Evolutionary conservation across 306 rosid species (phyloP).

Genomic region (Geum urbanum): DNA sequence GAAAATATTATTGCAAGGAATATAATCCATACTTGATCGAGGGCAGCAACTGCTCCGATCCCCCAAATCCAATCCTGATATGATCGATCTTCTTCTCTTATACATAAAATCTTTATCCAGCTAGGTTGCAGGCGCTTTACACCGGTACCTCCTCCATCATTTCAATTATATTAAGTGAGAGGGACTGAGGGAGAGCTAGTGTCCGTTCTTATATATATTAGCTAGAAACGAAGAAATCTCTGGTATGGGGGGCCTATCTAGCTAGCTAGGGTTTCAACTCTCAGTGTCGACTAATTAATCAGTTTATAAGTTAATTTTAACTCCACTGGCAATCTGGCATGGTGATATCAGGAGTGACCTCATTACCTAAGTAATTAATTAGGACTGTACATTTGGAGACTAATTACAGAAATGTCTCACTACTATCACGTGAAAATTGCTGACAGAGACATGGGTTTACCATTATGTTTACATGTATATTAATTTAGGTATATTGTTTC

Average conservation of each 20-base stretch:
- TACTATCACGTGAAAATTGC: slow-evolving; percentile 6
- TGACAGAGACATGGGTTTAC: background rate
- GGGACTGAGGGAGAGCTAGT: background rate
- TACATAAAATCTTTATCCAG: background rate
- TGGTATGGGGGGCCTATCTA: background rate
- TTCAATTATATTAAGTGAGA: background rate
- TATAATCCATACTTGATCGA: slow-evolving; percentile 26
- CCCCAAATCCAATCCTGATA: background rate
- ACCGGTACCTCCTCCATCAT: background rate
- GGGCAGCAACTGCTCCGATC: no score
- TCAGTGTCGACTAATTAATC: background rate
- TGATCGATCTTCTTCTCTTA: background rate
- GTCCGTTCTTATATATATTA: no score
- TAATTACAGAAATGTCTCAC: background rate
- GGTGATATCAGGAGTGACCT: slow-evolving; percentile 27
- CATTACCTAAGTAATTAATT: background rate
- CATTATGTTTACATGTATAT: background rate
- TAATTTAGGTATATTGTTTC: no score
- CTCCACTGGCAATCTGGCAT: background rate
- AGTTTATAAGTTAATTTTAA: background rate
- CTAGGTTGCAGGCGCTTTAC: background rate
- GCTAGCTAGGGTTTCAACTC: slow-evolving; percentile 11
- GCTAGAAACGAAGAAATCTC: slow-evolving; percentile 3
- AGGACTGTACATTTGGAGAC: slow-evolving; percentile 29
- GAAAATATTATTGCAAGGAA: slow-evolving; percentile 13